Conservation (phyloP, 169 alveolate species). For the Cystoisospora suis region DNA sequence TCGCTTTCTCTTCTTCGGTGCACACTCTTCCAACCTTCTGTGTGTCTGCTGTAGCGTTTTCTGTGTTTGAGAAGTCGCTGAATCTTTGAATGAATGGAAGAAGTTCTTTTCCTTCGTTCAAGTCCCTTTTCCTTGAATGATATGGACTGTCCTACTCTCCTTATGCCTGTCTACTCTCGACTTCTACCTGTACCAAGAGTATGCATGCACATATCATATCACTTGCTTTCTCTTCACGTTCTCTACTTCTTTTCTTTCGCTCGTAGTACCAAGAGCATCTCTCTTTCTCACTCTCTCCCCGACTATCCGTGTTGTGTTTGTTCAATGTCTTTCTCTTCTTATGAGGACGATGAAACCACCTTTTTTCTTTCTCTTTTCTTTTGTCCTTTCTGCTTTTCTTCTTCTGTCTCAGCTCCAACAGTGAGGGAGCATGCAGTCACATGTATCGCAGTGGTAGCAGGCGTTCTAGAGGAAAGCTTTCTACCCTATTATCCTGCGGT, state of each 20-base stretch:
- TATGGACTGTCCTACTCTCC: no score
- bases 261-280: not conserved
- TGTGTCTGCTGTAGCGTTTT: no score
- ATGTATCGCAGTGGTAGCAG: conserved; percentile 90
- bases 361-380: not conserved
- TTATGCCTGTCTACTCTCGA: no score
- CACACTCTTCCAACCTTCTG: no score
- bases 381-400: not conserved
- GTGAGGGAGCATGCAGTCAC: conserved; percentile 86
- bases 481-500: conserved; percentile 82
- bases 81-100: no score
- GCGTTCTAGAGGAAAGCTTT: conserved; percentile 89
- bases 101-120: no score
- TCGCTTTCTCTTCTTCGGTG: no score
- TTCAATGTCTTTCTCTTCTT: not conserved
- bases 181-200: no score
- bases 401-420: conserved; percentile 33
- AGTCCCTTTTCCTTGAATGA: no score
- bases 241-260: not conserved
- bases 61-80: no score
- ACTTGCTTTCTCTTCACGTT: no score
- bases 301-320: not conserved
- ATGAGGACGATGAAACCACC: not conserved
- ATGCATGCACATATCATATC: no score
- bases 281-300: not conserved